These are phyloP conservation scores for Hyparrhenia diplandra DNA, from an alignment of 176 grass and related monocot species.

Conservation along the genomic window DNA sequence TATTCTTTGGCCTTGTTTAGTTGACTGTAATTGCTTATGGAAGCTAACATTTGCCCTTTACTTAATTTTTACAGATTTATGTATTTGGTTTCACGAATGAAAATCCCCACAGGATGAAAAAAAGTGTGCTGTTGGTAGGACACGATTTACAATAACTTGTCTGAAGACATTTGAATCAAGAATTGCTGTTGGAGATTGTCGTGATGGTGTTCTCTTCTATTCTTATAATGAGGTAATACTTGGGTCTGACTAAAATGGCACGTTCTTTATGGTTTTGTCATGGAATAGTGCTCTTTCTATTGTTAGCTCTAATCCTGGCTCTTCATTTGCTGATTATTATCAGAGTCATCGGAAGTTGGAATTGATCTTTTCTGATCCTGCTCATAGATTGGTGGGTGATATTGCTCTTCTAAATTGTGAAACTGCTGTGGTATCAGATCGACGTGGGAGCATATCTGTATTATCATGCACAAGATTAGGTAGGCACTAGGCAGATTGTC, in stretches of 20 bases:
- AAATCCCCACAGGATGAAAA: conserved; percentile 67
- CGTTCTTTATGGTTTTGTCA: conserved; percentile 16
- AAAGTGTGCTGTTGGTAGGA: conserved; percentile 55
- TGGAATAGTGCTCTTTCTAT: background rate
- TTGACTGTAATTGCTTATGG: background rate
- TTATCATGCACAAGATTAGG: conserved; percentile 74
- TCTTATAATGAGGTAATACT: conserved; percentile 78
- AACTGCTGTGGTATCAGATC: conserved; percentile 90
- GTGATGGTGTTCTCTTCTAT: conserved; percentile 98
- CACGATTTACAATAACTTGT: conserved; percentile 89
- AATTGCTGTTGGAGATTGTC: conserved; percentile 97
- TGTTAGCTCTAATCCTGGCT: conserved; percentile 17
- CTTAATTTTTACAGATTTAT: conserved; percentile 52
- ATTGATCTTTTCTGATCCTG: conserved; percentile 74
- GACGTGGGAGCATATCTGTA: conserved; percentile 87
- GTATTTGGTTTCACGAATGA: conserved; percentile 80
- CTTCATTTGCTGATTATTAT: conserved; percentile 13
- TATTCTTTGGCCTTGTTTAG: background rate
- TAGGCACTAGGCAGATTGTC: conserved; percentile 24
- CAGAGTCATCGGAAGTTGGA: conserved; percentile 81
- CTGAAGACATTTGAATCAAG: conserved; percentile 70
- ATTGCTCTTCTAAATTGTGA: conserved; percentile 75
- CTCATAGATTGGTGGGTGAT: conserved; percentile 91
- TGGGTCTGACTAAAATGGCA: conserved; percentile 21
- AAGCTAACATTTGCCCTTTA: conserved; percentile 25